Base-by-base conservation (phyloP, 2,329 filamentous ascomycete genomes). In the Berkeleyomyces rouxiae region DNA sequence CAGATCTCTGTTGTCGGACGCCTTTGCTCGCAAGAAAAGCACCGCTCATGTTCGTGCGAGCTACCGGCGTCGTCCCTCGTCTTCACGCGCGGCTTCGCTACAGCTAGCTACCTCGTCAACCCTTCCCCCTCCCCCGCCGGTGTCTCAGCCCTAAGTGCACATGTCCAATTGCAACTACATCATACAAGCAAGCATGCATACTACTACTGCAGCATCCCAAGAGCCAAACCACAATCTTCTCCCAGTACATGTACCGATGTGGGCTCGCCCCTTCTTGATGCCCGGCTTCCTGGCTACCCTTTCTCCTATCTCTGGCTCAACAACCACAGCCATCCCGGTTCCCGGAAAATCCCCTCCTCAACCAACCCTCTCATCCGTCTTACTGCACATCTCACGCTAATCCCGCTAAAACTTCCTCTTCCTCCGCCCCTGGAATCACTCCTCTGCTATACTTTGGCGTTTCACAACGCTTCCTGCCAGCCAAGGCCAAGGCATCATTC, bases 391-490 rank as follows among this genome's bases (percentile, higher is more conserved):
- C 42, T 11, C 36, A 39, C 16, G 5, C 37, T 16, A 42, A 31
- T 23, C 37, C 37, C 9, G 40, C 55, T 39, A 31, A n/a, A 11
- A 58, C 55, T 40, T 58, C 16, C 23, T 42, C 10, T 37, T 58
- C 37, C 33, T 58, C 55, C 16, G 37, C 40, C 40, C 37, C 55
- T 58, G 6, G 40, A 58, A 58, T 58, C 55, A 42, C 37, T 43
- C 37, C 55, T 31, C 5, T 42, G 13, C 9, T 43, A n/a, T 42
- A 16, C 31, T 58, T 37, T 58, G 7, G 55, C 16, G 55, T 58
- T 58, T 58, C 37, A 58, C 55, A 58, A 58, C 23, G 37, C 55
- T 58, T 58, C 55, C 55, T 58, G 11, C 37, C 7, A 43, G 37
- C 16, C 13, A 10, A 58, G 49, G n/a, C 10, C 42, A 13, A 43